These are phyloP conservation scores for Achaetomiella virescens DNA, from an alignment of 495 filamentous ascomycete genomes.

Conservation along the genomic window DNA sequence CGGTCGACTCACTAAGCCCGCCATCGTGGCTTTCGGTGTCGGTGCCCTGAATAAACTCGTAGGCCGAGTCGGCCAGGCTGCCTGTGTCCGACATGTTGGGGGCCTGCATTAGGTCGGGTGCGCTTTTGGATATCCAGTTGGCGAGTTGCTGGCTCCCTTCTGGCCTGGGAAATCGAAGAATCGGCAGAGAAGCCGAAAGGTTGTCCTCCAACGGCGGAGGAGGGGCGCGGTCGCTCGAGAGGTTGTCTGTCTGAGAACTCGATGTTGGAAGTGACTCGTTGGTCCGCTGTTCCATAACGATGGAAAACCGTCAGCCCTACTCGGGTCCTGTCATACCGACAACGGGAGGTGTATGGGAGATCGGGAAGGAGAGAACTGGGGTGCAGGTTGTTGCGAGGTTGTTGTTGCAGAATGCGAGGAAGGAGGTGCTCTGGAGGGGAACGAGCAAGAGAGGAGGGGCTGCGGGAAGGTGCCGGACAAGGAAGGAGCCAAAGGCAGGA, in stretches of 20 bases:
- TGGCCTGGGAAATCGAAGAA: constrained; percentile 46
- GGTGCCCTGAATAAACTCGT: constrained; percentile 48
- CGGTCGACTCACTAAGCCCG: constrained; percentile 45
- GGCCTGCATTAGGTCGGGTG: constrained; percentile 44
- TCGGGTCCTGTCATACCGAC: constrained; percentile 33
- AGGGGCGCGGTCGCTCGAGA: constrained; percentile 3
- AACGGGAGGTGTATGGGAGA: constrained; percentile 5
- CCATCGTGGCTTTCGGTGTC: constrained; percentile 41
- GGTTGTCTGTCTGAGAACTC: background rate
- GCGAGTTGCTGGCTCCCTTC: constrained; percentile 43
- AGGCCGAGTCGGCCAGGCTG: constrained; percentile 51
- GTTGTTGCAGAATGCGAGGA: background rate
- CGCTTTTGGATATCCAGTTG: constrained; percentile 46
- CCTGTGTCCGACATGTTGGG: constrained; percentile 37
- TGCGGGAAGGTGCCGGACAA: background rate
- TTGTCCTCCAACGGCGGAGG: constrained; percentile 3
- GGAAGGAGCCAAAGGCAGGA: constrained; percentile 10
- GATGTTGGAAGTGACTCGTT: constrained; percentile 5
- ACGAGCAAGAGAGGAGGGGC: too few species aligned
- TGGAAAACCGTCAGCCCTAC: constrained; percentile 28
- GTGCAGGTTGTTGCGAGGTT: too few species aligned
- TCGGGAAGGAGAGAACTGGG: background rate
- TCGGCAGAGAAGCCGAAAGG: constrained; percentile 31
- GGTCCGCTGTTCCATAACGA: constrained; percentile 43
- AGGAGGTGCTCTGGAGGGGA: too few species aligned